Evolutionary conservation across 805 yeast genomes (phyloP), one percentile per base, ranked within the genome.

Genomic region (Kazachstania psychrophila): DNA sequence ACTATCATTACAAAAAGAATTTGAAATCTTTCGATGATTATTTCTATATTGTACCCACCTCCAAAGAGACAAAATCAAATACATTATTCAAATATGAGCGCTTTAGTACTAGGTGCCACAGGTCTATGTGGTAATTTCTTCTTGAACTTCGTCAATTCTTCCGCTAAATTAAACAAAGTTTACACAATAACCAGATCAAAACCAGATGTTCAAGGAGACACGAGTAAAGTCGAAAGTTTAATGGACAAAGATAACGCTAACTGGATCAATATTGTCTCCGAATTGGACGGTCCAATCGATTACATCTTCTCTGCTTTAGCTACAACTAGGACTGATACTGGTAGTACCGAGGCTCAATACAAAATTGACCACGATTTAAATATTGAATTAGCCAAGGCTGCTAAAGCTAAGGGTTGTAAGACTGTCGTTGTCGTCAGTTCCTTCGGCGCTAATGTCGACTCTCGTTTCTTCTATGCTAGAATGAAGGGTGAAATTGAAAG

Each of bases 401-500:
- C 95, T 1, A 79, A 74, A 52, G 74, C 65, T 4, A 69, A 72
- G 2, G 92, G 92, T 1, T 75, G 75, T 46, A 67, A 70, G 27
- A 79, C 86, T 1, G 75, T 73, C 44, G 77, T 87, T 3, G 54
- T 87, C 11, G 70, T 87, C 5, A 75, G 87, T 3, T 64, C 87
- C 3, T 34, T 51, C 0, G 86, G 86, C n/a, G 85, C 95, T 0
- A 65, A 63, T 40, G 48, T 70, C 0, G 46, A 51, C 24, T 81
- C 94, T 0, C 47, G 47, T n/a, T 65, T 83, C 28, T 69, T 78
- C 4, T 87, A 86, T 49, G 36, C 73, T 30, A 68, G 68, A 46
- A 68, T 80, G 58, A 87, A 87, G 55, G 95, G 94, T 20, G 72
- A 77, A 35, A 64, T 82, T 33, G 96, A 87, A 54, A 70, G 76